Conservation (phyloP, 2,329 filamentous ascomycete species). For the Xylariaceae sp. region DNA sequence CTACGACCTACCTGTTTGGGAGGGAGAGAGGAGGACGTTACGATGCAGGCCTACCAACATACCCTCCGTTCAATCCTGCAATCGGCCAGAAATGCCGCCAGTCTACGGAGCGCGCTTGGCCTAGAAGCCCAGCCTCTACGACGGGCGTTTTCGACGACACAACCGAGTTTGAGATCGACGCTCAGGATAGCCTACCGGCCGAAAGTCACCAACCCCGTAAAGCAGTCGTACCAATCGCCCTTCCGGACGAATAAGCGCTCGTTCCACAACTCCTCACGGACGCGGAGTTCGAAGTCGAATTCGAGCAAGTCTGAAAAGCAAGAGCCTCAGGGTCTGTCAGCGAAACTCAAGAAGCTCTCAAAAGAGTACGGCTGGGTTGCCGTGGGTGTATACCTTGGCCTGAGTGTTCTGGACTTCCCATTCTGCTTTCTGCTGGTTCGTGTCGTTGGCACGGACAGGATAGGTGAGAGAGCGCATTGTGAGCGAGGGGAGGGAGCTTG, state of each 20-base stretch:
- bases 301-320: constrained; percentile 17
- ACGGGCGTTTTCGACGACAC: constrained; percentile 20
- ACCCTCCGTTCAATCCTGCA: constrained; percentile 16
- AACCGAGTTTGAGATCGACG: constrained; percentile 10
- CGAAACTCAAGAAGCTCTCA: constrained; percentile 74
- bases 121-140: constrained; percentile 17
- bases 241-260: constrained; percentile 22
- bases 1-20: neutral
- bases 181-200: constrained; percentile 14
- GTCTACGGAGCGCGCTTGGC: constrained; percentile 19
- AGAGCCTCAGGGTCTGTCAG: constrained; percentile 50
- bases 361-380: constrained; percentile 94
- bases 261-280: constrained; percentile 26
- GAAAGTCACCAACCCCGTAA: constrained; percentile 11
- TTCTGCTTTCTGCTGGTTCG: constrained; percentile 90
- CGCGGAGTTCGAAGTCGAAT: constrained; percentile 25
- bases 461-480: constrained; percentile 54
- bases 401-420: constrained; percentile 86
- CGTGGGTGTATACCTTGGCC: constrained; percentile 78
- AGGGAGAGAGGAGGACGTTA: constrained; percentile 10
- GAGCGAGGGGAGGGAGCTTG: neutral
- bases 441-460: constrained; percentile 74
- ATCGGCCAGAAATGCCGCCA: constrained; percentile 8
- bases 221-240: constrained; percentile 13
- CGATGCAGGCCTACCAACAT: constrained; percentile 17